A percentile compares a stretch with the other conserved stretches of the same genome.
These are phyloP conservation scores for Psilocybe cubensis DNA, from an alignment of 768 basidiomycete species.

Conservation along the genomic window DNA sequence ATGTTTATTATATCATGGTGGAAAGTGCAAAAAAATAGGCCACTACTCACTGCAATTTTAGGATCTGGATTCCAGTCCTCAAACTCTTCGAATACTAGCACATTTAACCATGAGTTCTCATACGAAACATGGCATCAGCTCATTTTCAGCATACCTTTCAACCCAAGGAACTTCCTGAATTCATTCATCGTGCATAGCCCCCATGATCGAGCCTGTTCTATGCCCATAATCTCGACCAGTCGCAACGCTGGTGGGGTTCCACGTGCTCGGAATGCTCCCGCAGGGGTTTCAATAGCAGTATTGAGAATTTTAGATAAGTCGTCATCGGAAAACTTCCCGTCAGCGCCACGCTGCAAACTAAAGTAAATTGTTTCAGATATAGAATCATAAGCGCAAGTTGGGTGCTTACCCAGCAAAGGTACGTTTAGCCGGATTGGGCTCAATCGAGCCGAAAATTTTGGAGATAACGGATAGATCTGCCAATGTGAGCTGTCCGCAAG, in stretches of 20 bases:
- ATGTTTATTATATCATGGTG: neutral
- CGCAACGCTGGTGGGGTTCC: conserved; percentile 50
- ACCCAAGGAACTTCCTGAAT: conserved; percentile 52
- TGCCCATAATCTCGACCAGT: conserved; percentile 59
- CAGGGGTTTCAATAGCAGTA: conserved; percentile 15
- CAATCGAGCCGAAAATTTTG: conserved; percentile 10
- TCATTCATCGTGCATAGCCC: conserved; percentile 62
- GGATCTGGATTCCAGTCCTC: conserved; percentile 59
- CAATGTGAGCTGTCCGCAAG: conserved; percentile 10
- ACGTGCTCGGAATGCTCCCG: conserved; percentile 35
- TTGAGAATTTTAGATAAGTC: conserved; percentile 16
- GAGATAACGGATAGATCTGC: conserved; percentile 10
- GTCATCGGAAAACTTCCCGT: conserved; percentile 19
- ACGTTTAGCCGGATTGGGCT: conserved; percentile 12
- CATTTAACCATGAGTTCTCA: neutral
- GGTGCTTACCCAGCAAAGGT: conserved; percentile 14
- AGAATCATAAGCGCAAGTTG: neutral
- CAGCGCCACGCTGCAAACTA: conserved; percentile 17
- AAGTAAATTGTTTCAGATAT: neutral
- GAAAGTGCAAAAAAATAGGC: neutral
- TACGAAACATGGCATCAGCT: neutral
- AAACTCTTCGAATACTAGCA: conserved; percentile 44
- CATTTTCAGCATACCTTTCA: conserved; percentile 36
- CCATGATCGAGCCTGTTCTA: conserved; percentile 57
- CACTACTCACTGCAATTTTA: conserved; percentile 33